Evolutionary conservation across 2,329 filamentous ascomycete species (phyloP), one percentile per base, ranked within the genome.

Genomic region (Cytospora chrysosperma): DNA sequence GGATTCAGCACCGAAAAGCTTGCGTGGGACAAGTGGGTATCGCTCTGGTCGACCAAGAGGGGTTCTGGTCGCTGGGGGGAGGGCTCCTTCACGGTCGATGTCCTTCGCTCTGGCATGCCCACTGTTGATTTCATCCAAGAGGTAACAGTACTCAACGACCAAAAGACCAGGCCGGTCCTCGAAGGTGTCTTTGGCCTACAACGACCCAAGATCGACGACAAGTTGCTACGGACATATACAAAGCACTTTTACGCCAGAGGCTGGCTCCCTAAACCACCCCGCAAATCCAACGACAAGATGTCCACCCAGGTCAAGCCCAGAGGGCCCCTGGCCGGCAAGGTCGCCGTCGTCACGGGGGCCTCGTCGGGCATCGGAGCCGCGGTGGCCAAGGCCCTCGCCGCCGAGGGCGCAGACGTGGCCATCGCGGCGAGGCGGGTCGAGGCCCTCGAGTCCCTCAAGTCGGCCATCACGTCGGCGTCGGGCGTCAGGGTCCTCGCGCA

Each of bases 321-420:
- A 56, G 88, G 88, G 1, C 85, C 88, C 3, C 77, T 93, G 3
- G 83, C 82, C 47, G 90, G 89, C 15, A 84, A 85, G 52, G 88
- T 93, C 0, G 91, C 88, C 26, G 85, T 93, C 30, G 81, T 93
- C n/a, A 92, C 89, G 0, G 91, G 91, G 30, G 90, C 90, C 2
- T 92, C 89, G 3, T 92, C 89, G 1, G 90, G 91, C 1, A 93
- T 93, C 62, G 91, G 91, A 19, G 89, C 89, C 7, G 90, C 91
- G 1, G 88, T 92, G 5, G 88, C 89, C 21, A 78, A 80, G 9
- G 88, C 88, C 9, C 81, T 93, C 8, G 88, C 88, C 0, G 80
- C 79, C 63, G 87, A 92, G 76, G 91, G 91, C 19, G 89, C 88
- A 24, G 84, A 91, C 66, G 82, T 93, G 1, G 88, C 87, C 1